A percentile compares a stretch with the other conserved stretches of the same genome.
These are phyloP conservation scores for Moricandia moricandioides DNA, from an alignment of 345 rosid species.

Conservation along the genomic window DNA sequence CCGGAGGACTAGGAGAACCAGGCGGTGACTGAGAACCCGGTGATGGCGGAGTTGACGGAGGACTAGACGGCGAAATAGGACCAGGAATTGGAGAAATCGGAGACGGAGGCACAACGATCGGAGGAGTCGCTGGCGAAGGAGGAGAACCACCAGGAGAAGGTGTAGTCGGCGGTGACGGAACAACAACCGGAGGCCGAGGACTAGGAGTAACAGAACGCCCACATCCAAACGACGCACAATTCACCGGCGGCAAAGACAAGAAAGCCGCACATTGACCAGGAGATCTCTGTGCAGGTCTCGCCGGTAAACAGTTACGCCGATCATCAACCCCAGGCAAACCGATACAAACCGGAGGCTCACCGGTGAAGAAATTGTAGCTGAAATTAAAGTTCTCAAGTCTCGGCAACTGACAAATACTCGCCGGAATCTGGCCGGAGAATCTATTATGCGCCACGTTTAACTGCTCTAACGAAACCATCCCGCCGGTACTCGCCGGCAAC, in stretches of 20 bases:
- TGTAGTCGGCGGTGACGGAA: slow-evolving; percentile 55
- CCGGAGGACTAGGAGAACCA: neutral
- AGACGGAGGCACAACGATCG: slow-evolving; percentile 29
- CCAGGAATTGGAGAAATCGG: slow-evolving; percentile 36
- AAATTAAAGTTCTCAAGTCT: slow-evolving; percentile 63
- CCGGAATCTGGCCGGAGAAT: slow-evolving; percentile 66
- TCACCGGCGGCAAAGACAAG: slow-evolving; percentile 48
- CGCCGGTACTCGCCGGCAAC: slow-evolving; percentile 56
- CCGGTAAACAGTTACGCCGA: slow-evolving; percentile 58
- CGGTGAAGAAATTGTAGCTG: slow-evolving; percentile 71
- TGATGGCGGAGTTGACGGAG: slow-evolving; percentile 37
- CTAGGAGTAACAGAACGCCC: slow-evolving; percentile 56
- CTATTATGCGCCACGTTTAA: slow-evolving; percentile 68
- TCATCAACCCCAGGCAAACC: slow-evolving; percentile 51
- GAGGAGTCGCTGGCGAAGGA: slow-evolving; percentile 20
- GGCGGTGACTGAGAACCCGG: slow-evolving; percentile 33
- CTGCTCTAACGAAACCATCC: slow-evolving; percentile 68
- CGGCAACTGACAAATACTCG: slow-evolving; percentile 59
- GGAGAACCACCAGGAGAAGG: slow-evolving; percentile 50
- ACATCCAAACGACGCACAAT: slow-evolving; percentile 70
- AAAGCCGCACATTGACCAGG: slow-evolving; percentile 60
- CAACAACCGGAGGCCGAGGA: slow-evolving; percentile 57
- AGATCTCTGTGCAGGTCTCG: slow-evolving; percentile 63
- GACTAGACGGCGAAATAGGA: slow-evolving; percentile 11
- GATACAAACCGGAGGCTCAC: slow-evolving; percentile 66